phyloP scores from a whole-genome alignment of 164 flowering plant species.

The Saururus chinensis region DNA sequence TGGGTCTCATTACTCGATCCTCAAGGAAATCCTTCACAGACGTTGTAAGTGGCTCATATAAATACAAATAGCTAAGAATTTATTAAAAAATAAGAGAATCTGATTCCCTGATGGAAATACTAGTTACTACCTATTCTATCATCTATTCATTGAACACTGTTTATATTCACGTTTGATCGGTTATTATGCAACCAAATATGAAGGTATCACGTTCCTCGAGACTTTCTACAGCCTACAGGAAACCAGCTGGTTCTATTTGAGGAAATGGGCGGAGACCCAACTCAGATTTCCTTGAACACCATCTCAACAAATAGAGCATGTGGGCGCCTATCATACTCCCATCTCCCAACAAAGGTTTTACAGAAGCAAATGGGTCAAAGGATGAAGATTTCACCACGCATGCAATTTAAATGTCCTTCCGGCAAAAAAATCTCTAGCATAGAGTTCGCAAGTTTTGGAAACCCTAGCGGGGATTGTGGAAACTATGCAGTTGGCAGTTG shows the following conservation, averaged over 20 bases:
- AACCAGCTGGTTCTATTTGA: constrained; percentile 63
- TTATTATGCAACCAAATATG: neutral
- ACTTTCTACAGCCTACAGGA: constrained; percentile 47
- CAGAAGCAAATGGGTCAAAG: too few relatives aligned
- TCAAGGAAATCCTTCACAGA: constrained; percentile 37
- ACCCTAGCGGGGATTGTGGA: constrained; percentile 40
- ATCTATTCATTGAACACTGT: neutral
- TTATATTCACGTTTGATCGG: neutral
- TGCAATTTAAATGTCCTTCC: constrained; percentile 37
- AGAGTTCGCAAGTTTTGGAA: constrained; percentile 58
- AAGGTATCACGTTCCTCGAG: constrained; percentile 75
- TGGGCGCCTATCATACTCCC: neutral
- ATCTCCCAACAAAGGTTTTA: neutral
- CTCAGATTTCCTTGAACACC: constrained; percentile 37
- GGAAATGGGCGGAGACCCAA: constrained; percentile 61
- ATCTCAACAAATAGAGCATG: constrained; percentile 12
- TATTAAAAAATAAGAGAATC: neutral
- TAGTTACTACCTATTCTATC: neutral
- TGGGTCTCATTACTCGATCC: constrained; percentile 50
- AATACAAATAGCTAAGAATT: neutral
- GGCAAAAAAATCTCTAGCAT: constrained; percentile 29
- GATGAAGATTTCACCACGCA: neutral
- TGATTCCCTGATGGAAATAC: too few relatives aligned
- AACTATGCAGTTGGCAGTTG: constrained; percentile 38
- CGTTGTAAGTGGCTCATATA: constrained; percentile 22